These are phyloP conservation scores for Zygosaccharomyces sapae DNA, from an alignment of 1,139 yeast species.

Conservation along the genomic window DNA sequence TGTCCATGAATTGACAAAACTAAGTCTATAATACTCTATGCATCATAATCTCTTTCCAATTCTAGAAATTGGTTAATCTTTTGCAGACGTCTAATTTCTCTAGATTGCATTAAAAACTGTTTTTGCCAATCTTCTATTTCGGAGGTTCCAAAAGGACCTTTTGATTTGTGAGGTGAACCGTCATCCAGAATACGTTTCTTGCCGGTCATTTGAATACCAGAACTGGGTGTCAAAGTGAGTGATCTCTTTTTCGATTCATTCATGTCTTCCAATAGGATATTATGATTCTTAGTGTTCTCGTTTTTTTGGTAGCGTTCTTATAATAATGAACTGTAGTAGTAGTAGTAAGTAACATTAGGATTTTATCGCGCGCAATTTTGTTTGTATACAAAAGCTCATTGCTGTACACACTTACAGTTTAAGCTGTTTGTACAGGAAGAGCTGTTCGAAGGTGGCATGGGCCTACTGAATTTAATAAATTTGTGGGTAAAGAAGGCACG, in stretches of 20 bases:
- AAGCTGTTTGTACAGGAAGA: background rate
- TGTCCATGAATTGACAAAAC: slow-evolving; percentile 13
- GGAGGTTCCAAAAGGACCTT: slow-evolving; percentile 5
- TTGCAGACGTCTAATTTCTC: slow-evolving; percentile 21
- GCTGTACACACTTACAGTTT: no score
- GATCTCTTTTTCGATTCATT: slow-evolving; percentile 15
- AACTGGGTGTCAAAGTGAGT: slow-evolving; percentile 14
- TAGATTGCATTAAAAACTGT: slow-evolving; percentile 18
- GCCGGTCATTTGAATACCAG: slow-evolving; percentile 9
- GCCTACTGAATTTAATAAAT: slow-evolving; percentile 8
- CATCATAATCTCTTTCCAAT: slow-evolving; percentile 17
- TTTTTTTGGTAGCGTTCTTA: background rate
- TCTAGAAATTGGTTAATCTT: slow-evolving; percentile 24
- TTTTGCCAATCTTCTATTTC: slow-evolving; percentile 21
- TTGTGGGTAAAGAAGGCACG: slow-evolving; percentile 21
- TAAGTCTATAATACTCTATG: slow-evolving; percentile 1
- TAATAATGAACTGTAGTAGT: background rate
- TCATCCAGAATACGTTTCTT: slow-evolving; percentile 13
- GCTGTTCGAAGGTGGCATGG: slow-evolving; percentile 6
- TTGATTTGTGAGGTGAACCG: slow-evolving; percentile 14
- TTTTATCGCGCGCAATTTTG: background rate
- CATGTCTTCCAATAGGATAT: slow-evolving; percentile 8
- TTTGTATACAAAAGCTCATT: background rate
- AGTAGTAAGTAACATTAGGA: background rate
- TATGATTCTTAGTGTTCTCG: no score